Base-by-base conservation (phyloP, 2,329 filamentous ascomycete species). In the Fusarium sacchari region DNA sequence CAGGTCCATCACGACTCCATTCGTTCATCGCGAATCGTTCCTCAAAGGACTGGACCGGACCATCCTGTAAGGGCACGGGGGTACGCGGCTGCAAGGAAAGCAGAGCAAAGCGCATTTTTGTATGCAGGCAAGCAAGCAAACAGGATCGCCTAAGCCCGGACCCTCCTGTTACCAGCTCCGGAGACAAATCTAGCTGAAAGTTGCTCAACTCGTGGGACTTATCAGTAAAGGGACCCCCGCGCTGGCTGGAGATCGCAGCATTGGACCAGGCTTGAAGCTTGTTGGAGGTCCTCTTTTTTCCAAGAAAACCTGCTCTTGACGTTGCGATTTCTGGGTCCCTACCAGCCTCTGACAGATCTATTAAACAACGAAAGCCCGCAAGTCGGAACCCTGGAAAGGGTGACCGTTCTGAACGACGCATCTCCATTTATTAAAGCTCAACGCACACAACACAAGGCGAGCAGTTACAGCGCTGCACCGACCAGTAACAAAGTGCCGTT, bases 301-400 rank as follows among this genome's bases (percentile, higher is more conserved):
- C 70, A 75, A 69, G 69, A 75, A 77, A 76, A 77, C 74, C 60
- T 76, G 74, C 71, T 76, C 69, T 67, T 53, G 72, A 73, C 65
- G 60, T 64, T 69, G 60, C 42, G 60, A 55, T 60, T 63, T 74
- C 67, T 71, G 69, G 73, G 68, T 58, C 71, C 60, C 34, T 61
- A 61, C 64, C 67, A 66, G 75, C 75, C 75, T 74, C 66, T 60
- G 58, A 64, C 49, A 59, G 62, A 73, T 73, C 61, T 73, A 74
- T 73, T 73, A 73, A 73, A 60, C 59, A 72, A 73, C 67, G 47
- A 63, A 72, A 72, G 71, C 59, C 71, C 71, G 71, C 71, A 74
- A 52, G 55, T 50, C 37, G 44, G 52, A 30, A 40, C 43, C 44
- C 52, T 60, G 52, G 34, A 39, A 53, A 60, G 52, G 40, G 30